Evolutionary conservation across 2,329 filamentous ascomycete species (phyloP).

Genomic region (Pestalotiopsis sp.): DNA sequence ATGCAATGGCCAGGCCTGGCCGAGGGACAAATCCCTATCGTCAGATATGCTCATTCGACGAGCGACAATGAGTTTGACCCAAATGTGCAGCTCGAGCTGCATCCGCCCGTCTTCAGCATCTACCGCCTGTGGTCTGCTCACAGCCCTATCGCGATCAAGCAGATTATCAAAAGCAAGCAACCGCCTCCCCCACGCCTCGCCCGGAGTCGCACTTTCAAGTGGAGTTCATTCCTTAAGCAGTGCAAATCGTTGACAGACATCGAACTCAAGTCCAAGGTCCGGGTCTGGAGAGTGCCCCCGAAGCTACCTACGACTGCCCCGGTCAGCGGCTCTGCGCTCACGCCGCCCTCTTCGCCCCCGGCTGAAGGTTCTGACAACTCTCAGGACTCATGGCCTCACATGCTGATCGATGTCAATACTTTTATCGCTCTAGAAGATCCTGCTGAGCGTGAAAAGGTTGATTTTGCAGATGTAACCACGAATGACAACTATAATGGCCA

Average conservation of each 20-base stretch:
- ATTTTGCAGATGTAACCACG: constrained; percentile 69
- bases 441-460: constrained; percentile 64
- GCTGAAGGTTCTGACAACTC: constrained; percentile 16
- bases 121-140: constrained; percentile 72
- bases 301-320: constrained; percentile 37
- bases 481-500: constrained; percentile 79
- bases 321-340: constrained; percentile 37
- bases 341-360: constrained; percentile 26
- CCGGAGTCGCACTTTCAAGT: constrained; percentile 69
- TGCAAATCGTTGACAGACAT: constrained; percentile 72
- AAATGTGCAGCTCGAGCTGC: constrained; percentile 80
- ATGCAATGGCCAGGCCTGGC: constrained; percentile 80
- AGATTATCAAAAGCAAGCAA: constrained; percentile 61
- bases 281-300: constrained; percentile 69
- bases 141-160: constrained; percentile 57
- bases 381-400: constrained; percentile 36
- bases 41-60: constrained; percentile 78
- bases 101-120: constrained; percentile 83
- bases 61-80: constrained; percentile 54
- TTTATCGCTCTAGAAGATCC: constrained; percentile 65
- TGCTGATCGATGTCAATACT: constrained; percentile 63
- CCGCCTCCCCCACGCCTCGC: constrained; percentile 67
- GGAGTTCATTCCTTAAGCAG: constrained; percentile 74
- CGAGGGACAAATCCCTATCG: constrained; percentile 69
- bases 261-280: constrained; percentile 71